Percentiles rank a stretch among this genome's conserved stretches.
These are phyloP conservation scores for barley (Hordeum vulgare) DNA, from an alignment of 176 grass and related monocot species.

Conservation along the genomic window DNA sequence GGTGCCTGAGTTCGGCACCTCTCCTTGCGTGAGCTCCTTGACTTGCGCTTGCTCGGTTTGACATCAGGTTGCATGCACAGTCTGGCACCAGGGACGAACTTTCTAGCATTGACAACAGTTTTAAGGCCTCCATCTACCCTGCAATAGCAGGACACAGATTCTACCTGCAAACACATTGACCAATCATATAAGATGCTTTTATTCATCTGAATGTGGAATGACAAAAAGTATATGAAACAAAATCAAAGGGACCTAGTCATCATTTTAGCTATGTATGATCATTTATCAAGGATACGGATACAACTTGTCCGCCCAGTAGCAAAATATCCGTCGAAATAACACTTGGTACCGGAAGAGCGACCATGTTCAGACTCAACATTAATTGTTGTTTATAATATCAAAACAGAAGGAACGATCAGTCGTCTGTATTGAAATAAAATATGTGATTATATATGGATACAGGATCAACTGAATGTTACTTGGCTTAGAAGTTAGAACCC, in stretches of 20 bases:
- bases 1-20: conserved; percentile 48
- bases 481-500: not conserved
- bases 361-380: not conserved
- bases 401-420: not conserved
- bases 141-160: conserved; percentile 55
- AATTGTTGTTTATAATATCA: not conserved
- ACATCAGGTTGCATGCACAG: conserved; percentile 64
- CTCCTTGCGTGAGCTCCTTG: conserved; percentile 60
- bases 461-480: not conserved
- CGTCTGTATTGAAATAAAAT: not conserved
- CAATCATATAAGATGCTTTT: conserved; percentile 5
- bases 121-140: conserved; percentile 66
- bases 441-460: not conserved
- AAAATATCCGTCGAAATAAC: not conserved
- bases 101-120: conserved; percentile 60
- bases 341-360: not conserved
- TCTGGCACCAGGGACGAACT: conserved; percentile 60
- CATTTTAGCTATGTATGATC: conserved; percentile 1
- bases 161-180: conserved; percentile 46
- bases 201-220: not conserved
- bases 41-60: conserved; percentile 55
- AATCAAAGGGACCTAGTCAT: not conserved
- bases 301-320: not conserved
- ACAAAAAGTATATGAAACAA: not conserved
- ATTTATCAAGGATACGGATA: not conserved